Percentiles rank a stretch among this genome's conserved stretches.
Evolutionary conservation across 2,329 filamentous ascomycete species (phyloP).

Genomic region (Phaeosphaeria sp.): DNA sequence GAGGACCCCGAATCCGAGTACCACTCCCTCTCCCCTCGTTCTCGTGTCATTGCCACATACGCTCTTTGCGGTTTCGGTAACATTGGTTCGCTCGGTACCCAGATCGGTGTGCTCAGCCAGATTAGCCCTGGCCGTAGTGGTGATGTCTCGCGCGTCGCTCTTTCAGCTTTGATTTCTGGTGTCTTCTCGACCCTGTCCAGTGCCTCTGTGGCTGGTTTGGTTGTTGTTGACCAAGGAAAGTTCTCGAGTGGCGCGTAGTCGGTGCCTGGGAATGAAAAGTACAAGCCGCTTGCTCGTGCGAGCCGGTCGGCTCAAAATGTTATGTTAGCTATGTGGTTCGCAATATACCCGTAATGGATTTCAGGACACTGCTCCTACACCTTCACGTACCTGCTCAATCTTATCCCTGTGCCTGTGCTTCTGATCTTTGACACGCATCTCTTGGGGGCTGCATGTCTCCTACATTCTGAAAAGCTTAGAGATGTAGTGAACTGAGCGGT

Average conservation of each 20-base stretch:
- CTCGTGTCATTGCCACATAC: slow-evolving; percentile 83
- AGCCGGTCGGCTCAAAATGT: slow-evolving; percentile 19
- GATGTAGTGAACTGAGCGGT: too few species aligned
- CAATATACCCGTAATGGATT: slow-evolving; percentile 34
- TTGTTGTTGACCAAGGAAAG: slow-evolving; percentile 55
- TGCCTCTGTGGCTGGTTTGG: slow-evolving; percentile 65
- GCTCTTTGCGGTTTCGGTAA: slow-evolving; percentile 80
- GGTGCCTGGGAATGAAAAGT: background rate
- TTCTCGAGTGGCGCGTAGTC: slow-evolving; percentile 29
- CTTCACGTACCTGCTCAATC: slow-evolving; percentile 1
- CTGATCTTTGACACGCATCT: too few species aligned
- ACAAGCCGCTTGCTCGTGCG: background rate
- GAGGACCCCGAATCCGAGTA: slow-evolving; percentile 58
- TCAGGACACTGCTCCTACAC: slow-evolving; percentile 5
- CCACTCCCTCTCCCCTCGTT: slow-evolving; percentile 69
- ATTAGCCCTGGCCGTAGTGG: slow-evolving; percentile 76
- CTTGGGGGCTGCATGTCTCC: too few species aligned
- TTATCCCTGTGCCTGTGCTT: background rate
- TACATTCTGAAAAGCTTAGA: too few species aligned
- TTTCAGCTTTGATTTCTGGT: slow-evolving; percentile 80
- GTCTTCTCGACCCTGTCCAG: slow-evolving; percentile 80
- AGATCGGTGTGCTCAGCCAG: slow-evolving; percentile 87
- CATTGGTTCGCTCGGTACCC: slow-evolving; percentile 84
- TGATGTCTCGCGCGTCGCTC: slow-evolving; percentile 76
- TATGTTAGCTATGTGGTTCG: slow-evolving; percentile 18